Evolutionary conservation across 306 rosid species (phyloP), one percentile per base, ranked within the genome.

Genomic region (Quercus agrifolia): DNA sequence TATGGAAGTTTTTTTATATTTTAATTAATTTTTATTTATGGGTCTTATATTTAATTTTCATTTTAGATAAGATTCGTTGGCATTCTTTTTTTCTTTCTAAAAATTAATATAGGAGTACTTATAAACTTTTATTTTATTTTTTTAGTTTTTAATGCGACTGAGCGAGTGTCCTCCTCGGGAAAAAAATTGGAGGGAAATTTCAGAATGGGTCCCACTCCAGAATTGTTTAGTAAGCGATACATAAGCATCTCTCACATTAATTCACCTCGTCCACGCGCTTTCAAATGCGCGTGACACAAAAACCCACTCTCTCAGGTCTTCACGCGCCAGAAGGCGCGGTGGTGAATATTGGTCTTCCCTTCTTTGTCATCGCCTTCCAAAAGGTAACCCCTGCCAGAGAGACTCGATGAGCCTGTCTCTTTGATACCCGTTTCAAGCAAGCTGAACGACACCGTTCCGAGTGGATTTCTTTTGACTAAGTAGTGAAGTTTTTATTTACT

Each of bases 101-200:
- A 41, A 41, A 41, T 41, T 41, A 8, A 41, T 58, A n/a, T 21
- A 58, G 5, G 9, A 57, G 25, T 57, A 1, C 0, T 4, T 41
- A 41, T 15, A 56, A 57, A 57, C 14, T 15, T 6, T 21, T 57
- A 6, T 61, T 61, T 61, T 38, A 38, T 38, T 38, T 38, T 41
- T 41, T 41, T 41, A 8, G 12, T 7, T 41, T 41, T 41, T 41
- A 41, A 41, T 2, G 3, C 28, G 5, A 35, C 18, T 5, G 72
- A 46, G 72, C 57, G 18, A 61, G 71, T 19, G 71, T 17, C 58
- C 58, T 35, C 70, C 19, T 1, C 23, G 78, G 76, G 73, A 20
- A 12, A 66, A 68, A 35, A 64, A 46, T 59, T 44, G 83, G 88
- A 63, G 85, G 88, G 81, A 85, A 75, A 71, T 51, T 56, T 1